These are phyloP conservation scores for Furcasterigmium sp. DNA, from an alignment of 2,329 filamentous ascomycete species.

Conservation along the genomic window DNA sequence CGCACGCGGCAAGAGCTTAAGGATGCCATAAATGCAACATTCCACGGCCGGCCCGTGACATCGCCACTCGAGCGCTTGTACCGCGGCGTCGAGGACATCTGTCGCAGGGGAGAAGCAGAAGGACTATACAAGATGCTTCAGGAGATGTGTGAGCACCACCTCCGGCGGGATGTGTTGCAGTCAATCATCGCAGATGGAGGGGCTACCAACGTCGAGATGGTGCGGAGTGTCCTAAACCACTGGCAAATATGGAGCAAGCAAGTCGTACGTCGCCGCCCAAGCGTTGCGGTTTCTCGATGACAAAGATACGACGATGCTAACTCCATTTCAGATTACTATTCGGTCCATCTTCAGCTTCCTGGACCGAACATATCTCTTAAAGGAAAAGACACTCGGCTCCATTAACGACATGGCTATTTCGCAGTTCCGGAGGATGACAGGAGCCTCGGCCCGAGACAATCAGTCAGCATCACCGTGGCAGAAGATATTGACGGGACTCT, in stretches of 20 bases:
- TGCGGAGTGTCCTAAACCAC: constrained; percentile 48
- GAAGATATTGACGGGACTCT: constrained; percentile 55
- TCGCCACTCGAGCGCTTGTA: constrained; percentile 86
- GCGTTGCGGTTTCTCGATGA: constrained; percentile 6
- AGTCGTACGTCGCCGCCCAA: constrained; percentile 47
- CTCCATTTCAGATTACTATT: constrained; percentile 56
- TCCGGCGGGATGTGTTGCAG: constrained; percentile 37
- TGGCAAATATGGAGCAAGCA: constrained; percentile 80
- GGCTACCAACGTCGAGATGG: constrained; percentile 53
- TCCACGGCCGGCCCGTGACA: constrained; percentile 56
- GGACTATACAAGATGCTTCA: constrained; percentile 64
- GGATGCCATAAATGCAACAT: constrained; percentile 67
- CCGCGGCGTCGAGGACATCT: constrained; percentile 85
- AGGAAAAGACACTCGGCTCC: constrained; percentile 61
- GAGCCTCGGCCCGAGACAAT: background rate
- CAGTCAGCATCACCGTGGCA: constrained; percentile 24
- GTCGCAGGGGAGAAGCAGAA: constrained; percentile 68
- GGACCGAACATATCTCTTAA: constrained; percentile 81
- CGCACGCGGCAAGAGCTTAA: constrained; percentile 71
- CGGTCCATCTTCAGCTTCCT: constrained; percentile 91
- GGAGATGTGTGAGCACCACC: constrained; percentile 60
- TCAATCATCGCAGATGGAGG: constrained; percentile 45
- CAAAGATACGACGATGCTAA: constrained; percentile 7
- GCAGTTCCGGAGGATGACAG: constrained; percentile 63
- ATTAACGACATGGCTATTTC: constrained; percentile 77